Percentiles rank a stretch among this genome's conserved stretches.
phyloP scores from a whole-genome alignment of 805 yeast genomes.

The Ogataea pilisensis region DNA sequence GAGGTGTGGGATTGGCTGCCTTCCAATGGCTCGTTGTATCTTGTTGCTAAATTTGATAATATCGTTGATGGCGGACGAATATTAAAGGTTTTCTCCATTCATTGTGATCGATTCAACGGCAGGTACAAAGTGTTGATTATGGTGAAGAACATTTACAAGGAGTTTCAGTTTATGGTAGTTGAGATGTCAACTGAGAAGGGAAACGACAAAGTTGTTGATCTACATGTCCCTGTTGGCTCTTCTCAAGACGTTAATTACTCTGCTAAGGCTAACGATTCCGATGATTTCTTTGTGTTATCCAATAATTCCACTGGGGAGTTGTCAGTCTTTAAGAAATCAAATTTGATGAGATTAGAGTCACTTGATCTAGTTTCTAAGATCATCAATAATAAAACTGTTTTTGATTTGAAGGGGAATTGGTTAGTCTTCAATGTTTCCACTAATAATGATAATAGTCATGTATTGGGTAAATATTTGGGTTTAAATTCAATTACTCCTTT shows the following conservation, averaged over 20 bases:
- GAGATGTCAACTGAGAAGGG: neutral
- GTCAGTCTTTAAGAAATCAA: constrained; percentile 6
- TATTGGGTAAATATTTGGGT: constrained; percentile 16
- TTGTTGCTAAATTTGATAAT: constrained; percentile 22
- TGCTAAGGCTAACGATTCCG: constrained; percentile 10
- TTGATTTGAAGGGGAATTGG: constrained; percentile 48
- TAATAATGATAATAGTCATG: constrained; percentile 34
- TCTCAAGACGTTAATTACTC: constrained; percentile 6
- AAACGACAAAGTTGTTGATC: neutral
- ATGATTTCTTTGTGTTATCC: constrained; percentile 13
- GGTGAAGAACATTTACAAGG: constrained; percentile 17
- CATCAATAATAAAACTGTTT: constrained; percentile 37
- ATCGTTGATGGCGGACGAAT: constrained; percentile 12
- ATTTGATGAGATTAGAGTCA: neutral
- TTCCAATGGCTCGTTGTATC: constrained; percentile 21
- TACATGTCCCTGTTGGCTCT: constrained; percentile 4
- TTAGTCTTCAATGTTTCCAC: constrained; percentile 42
- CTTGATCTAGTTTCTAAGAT: constrained; percentile 12
- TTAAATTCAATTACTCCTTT: constrained; percentile 38
- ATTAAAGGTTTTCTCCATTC: constrained; percentile 21
- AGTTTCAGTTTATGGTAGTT: constrained; percentile 11
- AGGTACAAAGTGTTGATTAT: constrained; percentile 21
- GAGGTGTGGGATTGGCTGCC: constrained; percentile 41
- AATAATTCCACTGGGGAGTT: constrained; percentile 17
- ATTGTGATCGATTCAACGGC: constrained; percentile 17